These are phyloP conservation scores for Elsinoe australis DNA, from an alignment of 2,329 filamentous ascomycete species.

Conservation along the genomic window DNA sequence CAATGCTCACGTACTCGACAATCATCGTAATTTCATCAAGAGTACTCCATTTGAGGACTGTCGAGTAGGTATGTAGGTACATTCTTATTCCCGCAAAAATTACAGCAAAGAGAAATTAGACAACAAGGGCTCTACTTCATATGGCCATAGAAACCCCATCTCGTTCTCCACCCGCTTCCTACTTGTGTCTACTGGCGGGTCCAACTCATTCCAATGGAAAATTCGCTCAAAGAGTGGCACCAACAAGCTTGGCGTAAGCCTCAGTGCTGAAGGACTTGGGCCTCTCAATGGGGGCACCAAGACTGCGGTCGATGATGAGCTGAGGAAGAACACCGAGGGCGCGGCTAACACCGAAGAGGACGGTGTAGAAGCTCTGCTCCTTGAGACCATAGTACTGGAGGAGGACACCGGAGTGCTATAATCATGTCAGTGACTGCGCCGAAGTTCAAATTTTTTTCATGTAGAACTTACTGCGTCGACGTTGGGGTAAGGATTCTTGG, in stretches of 20 bases:
- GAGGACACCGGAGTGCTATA: constrained; percentile 85
- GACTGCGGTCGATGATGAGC: constrained; percentile 97
- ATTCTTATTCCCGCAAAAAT: too few species aligned
- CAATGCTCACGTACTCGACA: too few species aligned
- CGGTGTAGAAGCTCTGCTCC: constrained; percentile 99
- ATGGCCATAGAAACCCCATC: too few species aligned
- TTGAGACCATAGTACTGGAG: constrained; percentile 99
- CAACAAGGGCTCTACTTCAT: not conserved
- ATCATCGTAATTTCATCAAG: too few species aligned
- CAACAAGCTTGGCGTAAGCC: constrained; percentile 87
- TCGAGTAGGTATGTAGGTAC: too few species aligned
- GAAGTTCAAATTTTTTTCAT: not conserved
- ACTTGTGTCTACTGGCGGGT: too few species aligned
- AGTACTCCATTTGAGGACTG: too few species aligned
- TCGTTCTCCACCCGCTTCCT: too few species aligned
- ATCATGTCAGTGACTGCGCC: constrained; percentile 3
- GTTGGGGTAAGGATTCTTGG: constrained; percentile 99
- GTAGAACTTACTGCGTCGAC: constrained; percentile 63
- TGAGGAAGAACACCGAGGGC: constrained; percentile 97
- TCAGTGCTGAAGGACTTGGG: constrained; percentile 99
- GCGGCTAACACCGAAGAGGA: constrained; percentile 96
- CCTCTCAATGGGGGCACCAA: constrained; percentile 94
- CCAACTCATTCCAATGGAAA: not conserved
- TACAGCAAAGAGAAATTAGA: not conserved
- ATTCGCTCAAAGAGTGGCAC: constrained; percentile 70